These are phyloP conservation scores for Nicotiana undulata DNA, from an alignment of 257 asterid genomes.

Conservation along the genomic window DNA sequence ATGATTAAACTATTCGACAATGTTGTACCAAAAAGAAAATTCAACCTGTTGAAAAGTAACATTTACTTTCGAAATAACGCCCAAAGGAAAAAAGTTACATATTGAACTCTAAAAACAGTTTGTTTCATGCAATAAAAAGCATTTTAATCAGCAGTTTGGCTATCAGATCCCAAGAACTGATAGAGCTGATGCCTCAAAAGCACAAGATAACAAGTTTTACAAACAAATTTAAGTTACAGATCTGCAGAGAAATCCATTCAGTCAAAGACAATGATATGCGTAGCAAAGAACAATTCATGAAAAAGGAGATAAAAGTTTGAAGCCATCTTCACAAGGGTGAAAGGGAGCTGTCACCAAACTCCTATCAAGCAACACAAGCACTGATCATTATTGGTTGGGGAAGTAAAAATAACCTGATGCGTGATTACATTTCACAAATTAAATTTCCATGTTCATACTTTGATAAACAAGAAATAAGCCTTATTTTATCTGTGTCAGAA, in stretches of 20 bases:
- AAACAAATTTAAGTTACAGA: neutral
- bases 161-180: neutral
- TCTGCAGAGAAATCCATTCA: neutral
- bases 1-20: neutral
- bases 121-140: neutral
- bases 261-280: neutral
- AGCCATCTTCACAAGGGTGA: neutral
- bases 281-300: neutral
- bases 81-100: neutral
- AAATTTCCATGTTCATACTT: neutral
- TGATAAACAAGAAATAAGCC: neutral
- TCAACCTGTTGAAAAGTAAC: neutral
- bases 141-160: neutral
- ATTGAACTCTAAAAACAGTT: neutral
- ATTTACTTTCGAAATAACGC: neutral
- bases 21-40: neutral
- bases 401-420: neutral
- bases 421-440: constrained; percentile 3
- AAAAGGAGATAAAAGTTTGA: neutral
- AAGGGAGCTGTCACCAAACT: neutral
- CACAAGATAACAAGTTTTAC: neutral
- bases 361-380: neutral
- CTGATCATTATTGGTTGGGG: neutral
- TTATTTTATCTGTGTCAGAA: neutral
- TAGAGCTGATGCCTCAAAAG: neutral